Conservation (phyloP, 2,329 filamentous ascomycete genomes). For the Sordariomycetes sp. region DNA sequence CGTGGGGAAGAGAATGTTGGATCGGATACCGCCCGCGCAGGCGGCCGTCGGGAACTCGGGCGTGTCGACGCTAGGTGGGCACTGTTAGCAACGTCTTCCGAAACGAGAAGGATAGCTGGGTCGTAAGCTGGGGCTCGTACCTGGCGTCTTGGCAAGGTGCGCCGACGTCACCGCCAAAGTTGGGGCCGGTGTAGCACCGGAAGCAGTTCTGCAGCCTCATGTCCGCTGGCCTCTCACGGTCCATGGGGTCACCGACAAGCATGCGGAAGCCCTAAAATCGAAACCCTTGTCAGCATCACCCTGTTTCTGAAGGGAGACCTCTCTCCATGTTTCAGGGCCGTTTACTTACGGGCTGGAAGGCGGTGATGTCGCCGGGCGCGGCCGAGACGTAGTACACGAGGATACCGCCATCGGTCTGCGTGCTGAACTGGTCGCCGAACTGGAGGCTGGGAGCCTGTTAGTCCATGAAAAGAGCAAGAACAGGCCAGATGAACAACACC, state of each 20-base stretch:
- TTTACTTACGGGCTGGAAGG: slow-evolving; percentile 29
- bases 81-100: not conserved
- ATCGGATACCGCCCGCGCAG: slow-evolving; percentile 40
- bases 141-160: slow-evolving; percentile 34
- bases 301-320: no score
- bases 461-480: not conserved
- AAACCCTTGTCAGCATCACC: no score
- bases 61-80: slow-evolving; percentile 27
- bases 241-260: slow-evolving; percentile 29
- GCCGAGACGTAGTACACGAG: slow-evolving; percentile 29
- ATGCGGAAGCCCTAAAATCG: slow-evolving; percentile 30
- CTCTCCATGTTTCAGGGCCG: not conserved
- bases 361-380: slow-evolving; percentile 20
- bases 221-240: slow-evolving; percentile 22
- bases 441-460: slow-evolving; percentile 25
- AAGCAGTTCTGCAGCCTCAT: slow-evolving; percentile 33
- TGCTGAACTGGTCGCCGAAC: slow-evolving; percentile 47
- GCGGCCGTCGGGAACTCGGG: slow-evolving; percentile 34
- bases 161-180: slow-evolving; percentile 34
- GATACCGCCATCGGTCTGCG: slow-evolving; percentile 19
- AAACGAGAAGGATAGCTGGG: not conserved
- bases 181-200: slow-evolving; percentile 30
- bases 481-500: not conserved
- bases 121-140: not conserved
- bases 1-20: slow-evolving; percentile 39